Conservation (phyloP, 306 rosid genomes). For the Elaeagnus macrophylla region DNA sequence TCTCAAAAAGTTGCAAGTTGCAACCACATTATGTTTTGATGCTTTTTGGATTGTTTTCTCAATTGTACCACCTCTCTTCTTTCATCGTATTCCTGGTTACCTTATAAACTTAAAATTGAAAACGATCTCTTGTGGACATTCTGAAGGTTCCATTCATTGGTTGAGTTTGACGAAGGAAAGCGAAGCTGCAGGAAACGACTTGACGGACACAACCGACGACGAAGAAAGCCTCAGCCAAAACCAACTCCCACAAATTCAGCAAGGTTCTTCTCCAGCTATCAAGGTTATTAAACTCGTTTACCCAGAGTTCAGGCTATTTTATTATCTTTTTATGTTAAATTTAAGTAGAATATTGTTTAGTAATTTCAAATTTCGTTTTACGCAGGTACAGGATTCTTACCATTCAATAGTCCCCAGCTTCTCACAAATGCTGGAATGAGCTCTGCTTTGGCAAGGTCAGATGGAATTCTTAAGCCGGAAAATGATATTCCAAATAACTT, state of each 20-base stretch:
- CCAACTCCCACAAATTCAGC: slow-evolving; percentile 49
- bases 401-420: slow-evolving; percentile 23
- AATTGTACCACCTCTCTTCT: background rate
- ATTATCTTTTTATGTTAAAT: background rate
- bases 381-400: slow-evolving; percentile 30
- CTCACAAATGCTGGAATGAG: slow-evolving; percentile 19
- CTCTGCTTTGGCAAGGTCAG: slow-evolving; percentile 17
- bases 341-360: background rate
- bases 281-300: slow-evolving; percentile 35
- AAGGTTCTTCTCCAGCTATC: slow-evolving; percentile 36
- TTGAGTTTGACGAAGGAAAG: slow-evolving; percentile 76
- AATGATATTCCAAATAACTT: background rate
- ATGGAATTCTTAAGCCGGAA: slow-evolving; percentile 19
- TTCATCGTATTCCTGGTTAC: slow-evolving; percentile 3
- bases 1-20: too few relatives aligned
- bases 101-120: slow-evolving; percentile 1
- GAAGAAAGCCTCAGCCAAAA: slow-evolving; percentile 75
- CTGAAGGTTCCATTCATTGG: slow-evolving; percentile 73
- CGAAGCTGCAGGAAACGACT: slow-evolving; percentile 88
- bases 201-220: slow-evolving; percentile 72
- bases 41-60: too few relatives aligned
- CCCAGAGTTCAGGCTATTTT: background rate
- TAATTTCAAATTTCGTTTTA: background rate
- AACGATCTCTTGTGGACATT: background rate
- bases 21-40: too few relatives aligned